These are phyloP conservation scores for Kuraishia floccosa DNA, from an alignment of 805 yeast species.

Conservation along the genomic window DNA sequence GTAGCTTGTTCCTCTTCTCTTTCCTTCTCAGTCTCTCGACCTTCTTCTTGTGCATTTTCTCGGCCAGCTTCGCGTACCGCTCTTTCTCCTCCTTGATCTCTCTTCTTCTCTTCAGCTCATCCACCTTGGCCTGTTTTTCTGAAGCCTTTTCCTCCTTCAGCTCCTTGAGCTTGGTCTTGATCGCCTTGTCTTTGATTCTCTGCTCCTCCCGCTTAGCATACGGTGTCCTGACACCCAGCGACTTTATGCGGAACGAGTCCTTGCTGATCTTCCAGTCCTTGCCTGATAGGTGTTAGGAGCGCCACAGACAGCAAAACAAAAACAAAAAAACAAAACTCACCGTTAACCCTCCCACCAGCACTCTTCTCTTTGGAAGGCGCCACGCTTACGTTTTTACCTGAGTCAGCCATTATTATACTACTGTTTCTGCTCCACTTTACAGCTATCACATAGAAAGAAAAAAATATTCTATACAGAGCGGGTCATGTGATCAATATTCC, in stretches of 20 bases:
- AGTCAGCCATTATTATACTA: no score
- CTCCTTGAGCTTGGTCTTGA: conserved; percentile 58
- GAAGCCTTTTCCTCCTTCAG: conserved; percentile 71
- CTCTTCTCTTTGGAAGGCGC: no score
- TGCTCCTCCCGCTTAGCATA: conserved; percentile 64
- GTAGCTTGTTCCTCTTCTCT: conserved; percentile 80
- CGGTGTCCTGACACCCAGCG: conserved; percentile 45
- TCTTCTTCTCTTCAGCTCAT: conserved; percentile 57
- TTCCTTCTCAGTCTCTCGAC: conserved; percentile 82
- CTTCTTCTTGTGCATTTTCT: conserved; percentile 85
- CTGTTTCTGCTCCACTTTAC: no score
- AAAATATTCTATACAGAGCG: no score
- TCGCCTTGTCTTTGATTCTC: conserved; percentile 50
- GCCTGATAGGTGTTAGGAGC: conserved; percentile 22
- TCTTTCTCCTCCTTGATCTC: conserved; percentile 82
- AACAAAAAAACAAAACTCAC: neutral
- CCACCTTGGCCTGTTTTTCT: conserved; percentile 39
- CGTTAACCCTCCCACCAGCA: no score
- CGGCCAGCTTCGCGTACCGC: conserved; percentile 71
- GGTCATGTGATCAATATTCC: no score
- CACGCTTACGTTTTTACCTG: no score
- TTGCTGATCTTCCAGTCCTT: conserved; percentile 65
- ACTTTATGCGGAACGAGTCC: conserved; percentile 53
- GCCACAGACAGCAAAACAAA: neutral
- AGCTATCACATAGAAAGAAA: no score